These are phyloP conservation scores for Diutina mesorugosa DNA, from an alignment of 1,139 yeast genomes.

Conservation along the genomic window DNA sequence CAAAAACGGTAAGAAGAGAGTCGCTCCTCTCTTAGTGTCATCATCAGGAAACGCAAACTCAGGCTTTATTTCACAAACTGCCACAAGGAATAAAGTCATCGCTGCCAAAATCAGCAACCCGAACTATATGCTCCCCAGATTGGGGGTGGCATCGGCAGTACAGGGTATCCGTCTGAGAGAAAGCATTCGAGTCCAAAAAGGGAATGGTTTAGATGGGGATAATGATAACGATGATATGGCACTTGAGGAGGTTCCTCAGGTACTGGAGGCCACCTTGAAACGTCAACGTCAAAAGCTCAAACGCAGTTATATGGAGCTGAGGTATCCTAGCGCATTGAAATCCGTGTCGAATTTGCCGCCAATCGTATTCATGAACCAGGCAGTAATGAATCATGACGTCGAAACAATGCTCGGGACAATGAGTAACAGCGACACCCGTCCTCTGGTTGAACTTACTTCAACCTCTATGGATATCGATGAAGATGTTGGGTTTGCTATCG, in stretches of 20 bases:
- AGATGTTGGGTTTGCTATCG: neutral
- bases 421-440: neutral
- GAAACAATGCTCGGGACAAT: neutral
- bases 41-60: conserved; percentile 16
- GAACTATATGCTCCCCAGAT: conserved; percentile 28
- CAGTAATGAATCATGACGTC: neutral
- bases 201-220: conserved; percentile 20
- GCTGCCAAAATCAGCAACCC: conserved; percentile 27
- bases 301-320: conserved; percentile 18
- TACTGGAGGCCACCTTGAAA: conserved; percentile 20
- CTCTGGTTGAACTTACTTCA: neutral
- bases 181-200: conserved; percentile 14
- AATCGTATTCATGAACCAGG: conserved; percentile 10
- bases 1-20: conserved; percentile 76
- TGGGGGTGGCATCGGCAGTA: conserved; percentile 36
- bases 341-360: conserved; percentile 24
- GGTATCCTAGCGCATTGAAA: conserved; percentile 27
- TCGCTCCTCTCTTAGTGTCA: conserved; percentile 72
- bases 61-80: conserved; percentile 3
- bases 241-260: conserved; percentile 12
- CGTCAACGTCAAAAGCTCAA: conserved; percentile 22
- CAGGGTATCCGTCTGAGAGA: conserved; percentile 22
- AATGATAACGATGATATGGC: conserved; percentile 34
- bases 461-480: neutral
- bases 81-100: conserved; percentile 10